phyloP scores from a whole-genome alignment of 2,329 filamentous ascomycete genomes.

The Talaromyces sp. region DNA sequence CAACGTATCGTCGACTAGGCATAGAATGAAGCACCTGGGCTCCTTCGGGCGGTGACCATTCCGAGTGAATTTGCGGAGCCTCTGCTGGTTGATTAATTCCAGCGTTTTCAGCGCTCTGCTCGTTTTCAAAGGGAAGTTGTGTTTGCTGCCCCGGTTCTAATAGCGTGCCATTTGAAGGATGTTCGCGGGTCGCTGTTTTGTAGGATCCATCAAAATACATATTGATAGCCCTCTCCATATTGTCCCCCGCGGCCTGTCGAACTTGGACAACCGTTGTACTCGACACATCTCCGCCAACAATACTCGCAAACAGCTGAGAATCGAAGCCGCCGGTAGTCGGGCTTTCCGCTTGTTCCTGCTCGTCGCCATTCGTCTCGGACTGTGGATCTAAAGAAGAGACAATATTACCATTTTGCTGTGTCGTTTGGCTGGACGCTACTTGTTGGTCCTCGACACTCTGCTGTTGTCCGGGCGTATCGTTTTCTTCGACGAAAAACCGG shows the following conservation, averaged over 20 bases:
- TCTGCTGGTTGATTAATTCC: not conserved
- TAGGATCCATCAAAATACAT: constrained; percentile 61
- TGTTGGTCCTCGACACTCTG: not conserved
- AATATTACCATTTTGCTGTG: not conserved
- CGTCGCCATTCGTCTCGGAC: not conserved
- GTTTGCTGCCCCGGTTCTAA: not conserved
- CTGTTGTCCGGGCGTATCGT: constrained; percentile 12
- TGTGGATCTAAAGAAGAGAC: not conserved
- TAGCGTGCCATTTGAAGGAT: not conserved
- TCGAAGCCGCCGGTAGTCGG: constrained; percentile 44
- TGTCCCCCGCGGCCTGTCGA: constrained; percentile 44
- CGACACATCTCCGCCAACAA: constrained; percentile 51
- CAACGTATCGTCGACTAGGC: constrained; percentile 68
- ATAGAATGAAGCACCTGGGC: constrained; percentile 18
- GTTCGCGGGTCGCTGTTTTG: constrained; percentile 31
- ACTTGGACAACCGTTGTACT: constrained; percentile 42
- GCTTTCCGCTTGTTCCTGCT: not conserved
- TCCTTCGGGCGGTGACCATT: constrained; percentile 6
- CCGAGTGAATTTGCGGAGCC: not conserved
- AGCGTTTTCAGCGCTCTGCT: not conserved
- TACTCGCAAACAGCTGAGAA: constrained; percentile 48
- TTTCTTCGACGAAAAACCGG: constrained; percentile 56
- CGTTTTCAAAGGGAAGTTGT: not conserved
- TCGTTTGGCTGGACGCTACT: not conserved
- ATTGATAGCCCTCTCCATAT: constrained; percentile 59